A percentile compares a stretch with the other conserved stretches of the same genome.
phyloP scores from a whole-genome alignment of 2,329 filamentous ascomycete species.

The Dactylellina leptospora region DNA sequence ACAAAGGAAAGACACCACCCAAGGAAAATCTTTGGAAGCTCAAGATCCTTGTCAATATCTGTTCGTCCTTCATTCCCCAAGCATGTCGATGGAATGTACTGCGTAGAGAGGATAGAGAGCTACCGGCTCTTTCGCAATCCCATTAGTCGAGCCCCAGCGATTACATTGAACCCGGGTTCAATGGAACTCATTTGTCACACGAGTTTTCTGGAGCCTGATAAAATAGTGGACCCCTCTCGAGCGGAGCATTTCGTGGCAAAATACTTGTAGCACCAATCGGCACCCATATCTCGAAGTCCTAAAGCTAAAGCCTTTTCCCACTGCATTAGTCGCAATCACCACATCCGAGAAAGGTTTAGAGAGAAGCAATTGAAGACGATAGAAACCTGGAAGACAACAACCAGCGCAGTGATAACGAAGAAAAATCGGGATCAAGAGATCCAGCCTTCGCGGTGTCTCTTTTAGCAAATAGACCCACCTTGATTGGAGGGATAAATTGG shows the following conservation, averaged over 20 bases:
- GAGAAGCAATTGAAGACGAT: background rate
- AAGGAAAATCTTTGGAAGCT: background rate
- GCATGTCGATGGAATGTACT: slow-evolving; percentile 2
- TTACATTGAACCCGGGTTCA: too few species aligned
- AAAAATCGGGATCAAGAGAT: slow-evolving; percentile 43
- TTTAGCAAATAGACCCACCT: slow-evolving; percentile 34
- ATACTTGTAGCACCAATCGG: slow-evolving; percentile 15
- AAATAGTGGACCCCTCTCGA: background rate
- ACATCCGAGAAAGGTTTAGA: background rate
- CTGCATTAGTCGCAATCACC: slow-evolving; percentile 14
- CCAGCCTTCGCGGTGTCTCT: background rate
- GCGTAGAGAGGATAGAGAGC: too few species aligned
- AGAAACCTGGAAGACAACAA: background rate
- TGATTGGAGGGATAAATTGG: slow-evolving; percentile 52
- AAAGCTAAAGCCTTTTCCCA: background rate
- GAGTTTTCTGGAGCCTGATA: slow-evolving; percentile 20
- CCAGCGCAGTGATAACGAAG: slow-evolving; percentile 39
- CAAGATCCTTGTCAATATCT: background rate
- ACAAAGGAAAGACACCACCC: too few species aligned
- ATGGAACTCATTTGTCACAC: background rate
- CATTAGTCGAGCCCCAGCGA: too few species aligned
- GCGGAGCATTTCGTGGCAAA: slow-evolving; percentile 29
- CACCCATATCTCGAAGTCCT: background rate
- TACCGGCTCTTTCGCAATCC: too few species aligned
- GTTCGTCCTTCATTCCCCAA: background rate